Evolutionary conservation across 257 asterid species (phyloP).

Genomic region (Solanum chiquidenum): DNA sequence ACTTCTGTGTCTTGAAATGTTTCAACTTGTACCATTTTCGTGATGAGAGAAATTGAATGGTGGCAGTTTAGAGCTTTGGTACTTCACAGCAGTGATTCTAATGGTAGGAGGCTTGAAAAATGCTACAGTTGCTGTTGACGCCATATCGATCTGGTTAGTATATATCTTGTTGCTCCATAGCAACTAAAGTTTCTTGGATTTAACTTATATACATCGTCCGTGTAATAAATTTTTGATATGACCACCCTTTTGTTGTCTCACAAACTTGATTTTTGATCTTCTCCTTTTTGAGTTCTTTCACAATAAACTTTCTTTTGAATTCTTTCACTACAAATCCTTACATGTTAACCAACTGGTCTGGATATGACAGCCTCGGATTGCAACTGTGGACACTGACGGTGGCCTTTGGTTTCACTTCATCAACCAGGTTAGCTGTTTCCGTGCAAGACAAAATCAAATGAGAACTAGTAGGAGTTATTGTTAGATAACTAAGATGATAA

Average conservation of each 20-base stretch:
- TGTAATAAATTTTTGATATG: neutral
- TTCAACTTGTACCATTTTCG: neutral
- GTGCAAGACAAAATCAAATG: neutral
- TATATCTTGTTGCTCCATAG: neutral
- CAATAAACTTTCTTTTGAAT: neutral
- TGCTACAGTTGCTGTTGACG: conserved; percentile 31
- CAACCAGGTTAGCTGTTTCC: conserved; percentile 15
- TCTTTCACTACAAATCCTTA: neutral
- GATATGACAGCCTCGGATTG: conserved; percentile 46
- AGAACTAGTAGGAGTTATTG: neutral
- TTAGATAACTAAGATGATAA: neutral
- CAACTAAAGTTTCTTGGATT: neutral
- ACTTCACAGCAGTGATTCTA: conserved; percentile 28
- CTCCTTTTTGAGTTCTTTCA: neutral
- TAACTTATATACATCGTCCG: neutral
- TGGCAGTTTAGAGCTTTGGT: conserved; percentile 39
- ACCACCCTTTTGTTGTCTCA: neutral
- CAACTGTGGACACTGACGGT: conserved; percentile 68
- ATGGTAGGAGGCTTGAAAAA: conserved; percentile 36
- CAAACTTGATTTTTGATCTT: neutral
- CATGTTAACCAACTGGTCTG: neutral
- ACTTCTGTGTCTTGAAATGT: neutral
- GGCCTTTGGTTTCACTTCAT: conserved; percentile 64
- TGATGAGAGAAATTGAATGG: neutral
- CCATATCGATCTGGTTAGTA: conserved; percentile 32